Evolutionary conservation across 2,329 filamentous ascomycete genomes (phyloP).

Genomic region (Colletotrichum sp.): DNA sequence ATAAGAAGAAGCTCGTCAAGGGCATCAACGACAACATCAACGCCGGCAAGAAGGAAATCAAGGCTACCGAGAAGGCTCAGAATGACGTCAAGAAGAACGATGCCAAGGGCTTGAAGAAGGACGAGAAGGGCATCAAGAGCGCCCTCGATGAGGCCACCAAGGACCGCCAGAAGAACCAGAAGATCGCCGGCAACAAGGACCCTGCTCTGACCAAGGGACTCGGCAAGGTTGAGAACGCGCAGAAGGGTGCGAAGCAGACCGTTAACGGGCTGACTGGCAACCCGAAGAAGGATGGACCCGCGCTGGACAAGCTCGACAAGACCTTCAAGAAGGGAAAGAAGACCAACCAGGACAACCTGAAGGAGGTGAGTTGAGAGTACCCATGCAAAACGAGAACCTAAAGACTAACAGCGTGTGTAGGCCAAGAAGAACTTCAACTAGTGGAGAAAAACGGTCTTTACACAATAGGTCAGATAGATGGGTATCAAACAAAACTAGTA

Average conservation of each 20-base stretch:
- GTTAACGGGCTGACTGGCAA: constrained; percentile 1
- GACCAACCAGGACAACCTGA: neutral
- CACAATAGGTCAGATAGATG: no score
- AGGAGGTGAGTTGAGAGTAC: neutral
- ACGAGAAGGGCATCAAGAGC: neutral
- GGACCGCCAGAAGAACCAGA: constrained; percentile 7
- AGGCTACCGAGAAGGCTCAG: neutral
- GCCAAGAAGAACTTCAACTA: constrained; percentile 16
- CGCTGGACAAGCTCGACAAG: neutral
- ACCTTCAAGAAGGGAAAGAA: constrained; percentile 15
- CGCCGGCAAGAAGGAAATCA: constrained; percentile 6
- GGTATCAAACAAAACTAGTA: no score
- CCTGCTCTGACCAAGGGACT: neutral
- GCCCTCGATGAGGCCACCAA: constrained; percentile 2
- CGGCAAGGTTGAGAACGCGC: constrained; percentile 1
- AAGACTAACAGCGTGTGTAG: neutral
- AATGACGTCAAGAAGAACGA: neutral
- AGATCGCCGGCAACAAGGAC: constrained; percentile 10
- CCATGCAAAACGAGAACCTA: neutral
- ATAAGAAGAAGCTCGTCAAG: constrained; percentile 7
- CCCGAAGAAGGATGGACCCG: neutral
- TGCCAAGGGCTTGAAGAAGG: neutral
- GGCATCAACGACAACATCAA: constrained; percentile 14
- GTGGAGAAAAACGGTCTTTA: neutral
- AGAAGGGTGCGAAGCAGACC: constrained; percentile 4